These are phyloP conservation scores for Caloboletus firmus DNA, from an alignment of 1,284 basidiomycete species.

Conservation along the genomic window DNA sequence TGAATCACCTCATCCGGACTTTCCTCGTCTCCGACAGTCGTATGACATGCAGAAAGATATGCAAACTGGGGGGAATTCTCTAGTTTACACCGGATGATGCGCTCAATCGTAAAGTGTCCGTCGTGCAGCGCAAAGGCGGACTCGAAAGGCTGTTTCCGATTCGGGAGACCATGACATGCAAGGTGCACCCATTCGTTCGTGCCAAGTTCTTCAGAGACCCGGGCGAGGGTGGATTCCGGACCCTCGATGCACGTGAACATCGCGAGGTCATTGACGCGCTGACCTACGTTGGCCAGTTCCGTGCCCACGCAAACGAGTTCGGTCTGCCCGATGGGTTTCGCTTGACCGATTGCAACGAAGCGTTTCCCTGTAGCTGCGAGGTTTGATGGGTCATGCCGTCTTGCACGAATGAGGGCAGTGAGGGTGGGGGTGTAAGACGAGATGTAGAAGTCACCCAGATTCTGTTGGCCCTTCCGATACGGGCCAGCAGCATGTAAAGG, in stretches of 20 bases:
- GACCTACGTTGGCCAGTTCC: background rate
- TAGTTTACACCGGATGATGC: background rate
- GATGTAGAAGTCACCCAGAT: too few species aligned
- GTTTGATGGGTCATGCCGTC: too few species aligned
- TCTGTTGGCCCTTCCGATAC: too few species aligned
- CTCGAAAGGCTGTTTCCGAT: background rate
- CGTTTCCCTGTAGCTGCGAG: background rate
- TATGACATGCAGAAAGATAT: background rate
- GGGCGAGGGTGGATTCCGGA: background rate
- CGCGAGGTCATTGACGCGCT: background rate
- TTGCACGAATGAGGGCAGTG: too few species aligned
- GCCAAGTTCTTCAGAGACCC: background rate
- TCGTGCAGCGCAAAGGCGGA: background rate
- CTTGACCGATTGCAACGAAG: background rate
- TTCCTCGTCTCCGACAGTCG: background rate
- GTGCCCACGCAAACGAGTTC: background rate
- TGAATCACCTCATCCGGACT: too few species aligned
- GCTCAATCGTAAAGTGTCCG: background rate
- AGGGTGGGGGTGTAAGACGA: too few species aligned
- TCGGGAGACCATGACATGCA: background rate
- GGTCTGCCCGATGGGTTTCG: background rate
- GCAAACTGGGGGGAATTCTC: background rate
- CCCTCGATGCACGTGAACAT: background rate
- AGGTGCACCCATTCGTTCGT: constrained; percentile 1
- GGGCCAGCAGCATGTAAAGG: too few species aligned